Percentiles rank a stretch among this genome's conserved stretches.
phyloP scores from a whole-genome alignment of 257 asterid species.

The Forsythia viridissima region DNA sequence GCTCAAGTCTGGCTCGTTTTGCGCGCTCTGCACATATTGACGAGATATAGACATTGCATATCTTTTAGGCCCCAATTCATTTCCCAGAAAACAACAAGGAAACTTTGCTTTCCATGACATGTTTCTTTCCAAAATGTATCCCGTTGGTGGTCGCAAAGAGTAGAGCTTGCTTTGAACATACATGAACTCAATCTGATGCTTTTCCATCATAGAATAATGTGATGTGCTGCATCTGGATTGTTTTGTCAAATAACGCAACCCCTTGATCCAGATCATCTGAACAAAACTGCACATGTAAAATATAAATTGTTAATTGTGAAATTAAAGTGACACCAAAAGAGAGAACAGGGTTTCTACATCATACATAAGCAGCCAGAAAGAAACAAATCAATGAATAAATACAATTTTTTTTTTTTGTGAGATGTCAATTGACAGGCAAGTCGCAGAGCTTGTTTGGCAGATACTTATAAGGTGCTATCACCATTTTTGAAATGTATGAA shows the following conservation, averaged over 20 bases:
- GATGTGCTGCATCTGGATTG: slow-evolving; percentile 34
- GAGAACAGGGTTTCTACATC: slow-evolving; percentile 6
- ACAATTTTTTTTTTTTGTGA: background rate
- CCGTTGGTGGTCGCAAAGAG: slow-evolving; percentile 31
- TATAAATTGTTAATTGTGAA: slow-evolving; percentile 7
- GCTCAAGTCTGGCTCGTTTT: slow-evolving; percentile 56
- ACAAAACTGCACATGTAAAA: slow-evolving; percentile 26
- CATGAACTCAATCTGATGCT: slow-evolving; percentile 35
- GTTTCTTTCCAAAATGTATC: slow-evolving; percentile 35
- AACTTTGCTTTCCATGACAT: slow-evolving; percentile 35
- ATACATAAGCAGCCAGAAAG: background rate
- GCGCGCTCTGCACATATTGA: slow-evolving; percentile 36
- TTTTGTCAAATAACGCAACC: slow-evolving; percentile 37
- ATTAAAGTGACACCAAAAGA: slow-evolving; percentile 17
- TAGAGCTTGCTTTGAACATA: slow-evolving; percentile 29
- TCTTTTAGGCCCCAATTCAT: slow-evolving; percentile 27
- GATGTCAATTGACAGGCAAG: background rate
- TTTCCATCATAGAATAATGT: slow-evolving; percentile 14
- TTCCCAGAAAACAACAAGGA: slow-evolving; percentile 31
- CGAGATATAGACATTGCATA: slow-evolving; percentile 32
- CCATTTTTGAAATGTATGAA: background rate
- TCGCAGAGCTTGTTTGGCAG: background rate
- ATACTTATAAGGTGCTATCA: background rate
- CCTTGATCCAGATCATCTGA: slow-evolving; percentile 60
- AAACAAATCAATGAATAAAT: background rate